phyloP scores from a whole-genome alignment of 2,329 filamentous ascomycete genomes.

The Ophiostoma himal-ulmi region DNA sequence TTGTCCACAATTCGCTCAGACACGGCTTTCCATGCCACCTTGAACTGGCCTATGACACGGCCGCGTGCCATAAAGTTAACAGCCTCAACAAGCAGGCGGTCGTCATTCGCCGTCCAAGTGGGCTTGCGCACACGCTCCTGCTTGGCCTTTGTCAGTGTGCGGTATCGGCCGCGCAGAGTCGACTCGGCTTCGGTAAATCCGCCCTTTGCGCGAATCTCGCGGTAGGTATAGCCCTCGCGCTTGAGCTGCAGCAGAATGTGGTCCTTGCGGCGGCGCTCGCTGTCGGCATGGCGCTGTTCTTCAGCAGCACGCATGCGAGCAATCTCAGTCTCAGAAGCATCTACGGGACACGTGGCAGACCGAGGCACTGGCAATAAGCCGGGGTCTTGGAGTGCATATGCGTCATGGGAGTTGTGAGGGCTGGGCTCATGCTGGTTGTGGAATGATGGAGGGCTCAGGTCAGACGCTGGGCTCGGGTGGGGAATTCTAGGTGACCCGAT shows the following conservation, averaged over 20 bases:
- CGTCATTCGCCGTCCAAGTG: slow-evolving; percentile 55
- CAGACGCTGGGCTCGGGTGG: neutral
- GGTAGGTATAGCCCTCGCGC: slow-evolving; percentile 55
- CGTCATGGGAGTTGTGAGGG: neutral
- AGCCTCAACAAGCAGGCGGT: slow-evolving; percentile 41
- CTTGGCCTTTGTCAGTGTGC: slow-evolving; percentile 59
- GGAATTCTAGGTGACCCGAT: neutral
- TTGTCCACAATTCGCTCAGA: slow-evolving; percentile 46
- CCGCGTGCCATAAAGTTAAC: slow-evolving; percentile 35
- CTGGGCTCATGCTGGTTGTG: neutral
- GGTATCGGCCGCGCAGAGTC: slow-evolving; percentile 62
- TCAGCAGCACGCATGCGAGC: neutral
- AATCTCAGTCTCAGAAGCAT: neutral
- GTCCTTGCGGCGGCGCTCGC: slow-evolving; percentile 34
- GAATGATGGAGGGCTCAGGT: neutral
- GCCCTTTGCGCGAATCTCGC: slow-evolving; percentile 52
- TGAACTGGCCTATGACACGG: slow-evolving; percentile 33
- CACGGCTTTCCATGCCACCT: slow-evolving; percentile 53
- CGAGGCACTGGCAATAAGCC: neutral
- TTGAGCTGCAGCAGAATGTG: slow-evolving; percentile 51
- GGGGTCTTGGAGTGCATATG: neutral
- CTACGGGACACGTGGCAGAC: neutral
- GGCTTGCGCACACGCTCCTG: slow-evolving; percentile 60
- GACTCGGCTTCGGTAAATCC: slow-evolving; percentile 61
- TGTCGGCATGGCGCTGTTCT: neutral